phyloP scores from a whole-genome alignment of 1,284 basidiomycete species.

The Microbotryum lychnidis-dioicae region DNA sequence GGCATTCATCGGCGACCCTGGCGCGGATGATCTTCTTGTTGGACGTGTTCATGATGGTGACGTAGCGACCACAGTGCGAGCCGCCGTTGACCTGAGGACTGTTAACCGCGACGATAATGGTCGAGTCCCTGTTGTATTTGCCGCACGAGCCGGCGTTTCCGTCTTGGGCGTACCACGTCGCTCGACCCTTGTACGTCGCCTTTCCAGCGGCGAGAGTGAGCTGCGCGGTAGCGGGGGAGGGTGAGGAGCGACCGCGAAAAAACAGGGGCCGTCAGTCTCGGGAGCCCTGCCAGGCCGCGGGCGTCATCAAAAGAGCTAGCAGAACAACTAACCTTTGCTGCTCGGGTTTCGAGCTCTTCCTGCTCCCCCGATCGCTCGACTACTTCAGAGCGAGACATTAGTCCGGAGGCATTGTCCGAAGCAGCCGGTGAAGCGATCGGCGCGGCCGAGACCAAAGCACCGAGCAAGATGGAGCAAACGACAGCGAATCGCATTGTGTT shows the following conservation, averaged over 20 bases:
- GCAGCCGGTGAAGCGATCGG: background rate
- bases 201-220: slow-evolving; percentile 6
- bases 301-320: background rate
- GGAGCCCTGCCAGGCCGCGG: background rate
- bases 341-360: slow-evolving; percentile 1
- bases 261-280: background rate
- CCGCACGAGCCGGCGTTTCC: slow-evolving; percentile 23
- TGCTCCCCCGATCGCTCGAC: background rate
- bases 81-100: slow-evolving; percentile 1
- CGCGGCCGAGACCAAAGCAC: background rate
- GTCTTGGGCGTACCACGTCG: slow-evolving; percentile 10
- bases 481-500: background rate
- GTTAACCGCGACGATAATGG: slow-evolving; percentile 20
- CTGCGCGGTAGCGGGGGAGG: background rate
- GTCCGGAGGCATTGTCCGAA: background rate
- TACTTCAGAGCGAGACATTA: background rate
- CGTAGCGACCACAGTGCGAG: slow-evolving; percentile 6
- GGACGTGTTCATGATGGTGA: slow-evolving; percentile 10
- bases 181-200: background rate
- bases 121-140: background rate
- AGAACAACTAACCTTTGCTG: background rate
- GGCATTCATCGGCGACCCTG: slow-evolving; percentile 13
- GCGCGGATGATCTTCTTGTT: slow-evolving; percentile 17
- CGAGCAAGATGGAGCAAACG: background rate
- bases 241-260: background rate